Evolutionary conservation across 2,329 filamentous ascomycete genomes (phyloP).

Genomic region (Aspergillus calidoustus): DNA sequence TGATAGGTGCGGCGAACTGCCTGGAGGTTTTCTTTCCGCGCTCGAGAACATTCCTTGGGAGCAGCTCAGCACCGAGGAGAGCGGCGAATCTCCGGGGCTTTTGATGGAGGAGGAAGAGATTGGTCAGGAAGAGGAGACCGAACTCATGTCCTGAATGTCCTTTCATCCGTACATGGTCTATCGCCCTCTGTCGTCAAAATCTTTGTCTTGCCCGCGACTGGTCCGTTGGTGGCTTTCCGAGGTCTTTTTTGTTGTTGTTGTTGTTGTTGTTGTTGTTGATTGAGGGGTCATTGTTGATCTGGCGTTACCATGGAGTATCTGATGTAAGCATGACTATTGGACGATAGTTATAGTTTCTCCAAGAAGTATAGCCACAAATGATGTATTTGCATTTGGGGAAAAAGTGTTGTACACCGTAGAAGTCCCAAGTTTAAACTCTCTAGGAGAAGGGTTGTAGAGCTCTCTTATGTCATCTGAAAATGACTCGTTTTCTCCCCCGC

Average conservation of each 20-base stretch:
- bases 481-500: constrained; percentile 3
- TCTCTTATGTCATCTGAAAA: constrained; percentile 10
- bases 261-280: not conserved
- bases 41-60: constrained; percentile 6
- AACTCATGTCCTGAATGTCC: not conserved
- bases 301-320: not conserved
- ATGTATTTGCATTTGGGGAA: not conserved
- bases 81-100: not conserved
- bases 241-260: not conserved
- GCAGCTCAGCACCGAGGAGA: not conserved
- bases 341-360: not conserved
- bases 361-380: not conserved
- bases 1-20: not conserved
- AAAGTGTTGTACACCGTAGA: not conserved
- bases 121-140: not conserved
- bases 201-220: not conserved
- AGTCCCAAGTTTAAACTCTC: not conserved
- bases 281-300: not conserved
- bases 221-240: not conserved
- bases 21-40: not conserved
- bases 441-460: no score
- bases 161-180: not conserved
- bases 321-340: not conserved
- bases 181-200: not conserved
- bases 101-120: not conserved